Evolutionary conservation across 345 rosid species (phyloP), one percentile per base, ranked within the genome.

Genomic region (Sonneratia caseolaris): DNA sequence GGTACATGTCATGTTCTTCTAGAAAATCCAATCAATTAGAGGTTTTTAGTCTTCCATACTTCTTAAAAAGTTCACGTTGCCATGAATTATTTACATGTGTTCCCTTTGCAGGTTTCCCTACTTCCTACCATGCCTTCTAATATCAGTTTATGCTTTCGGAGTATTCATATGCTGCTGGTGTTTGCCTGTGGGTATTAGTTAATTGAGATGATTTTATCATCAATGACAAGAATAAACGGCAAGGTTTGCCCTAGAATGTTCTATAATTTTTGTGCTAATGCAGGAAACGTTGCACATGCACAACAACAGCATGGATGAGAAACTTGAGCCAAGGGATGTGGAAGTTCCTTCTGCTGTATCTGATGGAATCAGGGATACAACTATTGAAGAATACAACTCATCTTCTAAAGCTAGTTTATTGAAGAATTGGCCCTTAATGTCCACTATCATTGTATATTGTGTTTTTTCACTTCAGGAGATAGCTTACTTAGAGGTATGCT

Each of bases 401-500:
- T 53, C 71, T 70, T 56, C 74, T 38, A 36, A 55, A 68, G 43
- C 71, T 72, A 86, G 73, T 78, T 84, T 88, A 68, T 38, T 78
- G 51, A 83, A 72, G 77, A 86, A 88, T 77, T 81, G 82, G 87
- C 88, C 84, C 56, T 75, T 88, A 62, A 86, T 88, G 86, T 84
- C 90, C 69, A 73, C 75, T 35, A 81, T 88, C 74, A 67, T 82
- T 15, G 85, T 85, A 14, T 86, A 88, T 71, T 88, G 89, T 64
- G 82, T 88, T 70, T 88, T 86, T 72, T 86, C 90, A 7, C 85
- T 86, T 48, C 89, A 88, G 62, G 89, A 88, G 78, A 83, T 88
- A 47, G 93, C 89, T 76, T 88, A 88, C 68, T 68, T 81, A 16
- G 90, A 88, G 81, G 93, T 84, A 76, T 76, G 38, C 53, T 64